Evolutionary conservation across 345 rosid species (phyloP), one percentile per base, ranked within the genome.

Genomic region (Anastatica hierochuntica): DNA sequence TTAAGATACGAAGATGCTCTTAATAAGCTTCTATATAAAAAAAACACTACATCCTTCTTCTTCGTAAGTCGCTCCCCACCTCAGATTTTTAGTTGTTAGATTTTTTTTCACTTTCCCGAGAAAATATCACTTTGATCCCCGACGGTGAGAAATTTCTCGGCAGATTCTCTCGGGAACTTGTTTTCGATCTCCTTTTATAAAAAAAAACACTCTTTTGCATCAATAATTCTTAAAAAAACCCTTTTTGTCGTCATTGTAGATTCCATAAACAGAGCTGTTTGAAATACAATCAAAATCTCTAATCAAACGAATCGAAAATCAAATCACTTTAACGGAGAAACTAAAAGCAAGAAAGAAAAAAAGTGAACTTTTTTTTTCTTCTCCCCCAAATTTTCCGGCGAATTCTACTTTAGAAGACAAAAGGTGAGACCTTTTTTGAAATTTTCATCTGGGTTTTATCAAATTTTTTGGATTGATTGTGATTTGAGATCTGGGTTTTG

Each of bases 391-490:
- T 21, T 37, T 41, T 15, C 49, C n/a, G n/a, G n/a, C n/a, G n/a
- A n/a, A n/a, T n/a, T n/a, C n/a, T n/a, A 49, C 53, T 65, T 57
- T n/a, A 38, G 14, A 11, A 12, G 14, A 36, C 58, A 66, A 66
- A 66, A 66, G 71, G 71, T 59, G 38, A 56, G 31, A 44, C 43
- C 58, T 38, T 58, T 58, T 35, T 46, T 58, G 64, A 66, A 58
- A 45, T 64, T 43, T 58, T 58, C 59, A 52, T 56, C 36, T 52
- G 4, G 18, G 13, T 15, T 29, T 36, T 44, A 24, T 24, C 27
- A 3, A 24, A 3, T 24, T 24, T 24, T 7, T 24, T 24, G 27
- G n/a, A n/a, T n/a, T 30, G 14, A 27, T 7, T 54, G 7, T 12
- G 31, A 41, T 18, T 43, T 43, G 3, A 57, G 60, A 66, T 58